Evolutionary conservation across 73 alveolate genomes (phyloP), one percentile per base, ranked within the genome.

Genomic region (Paramecium sonneborni): DNA sequence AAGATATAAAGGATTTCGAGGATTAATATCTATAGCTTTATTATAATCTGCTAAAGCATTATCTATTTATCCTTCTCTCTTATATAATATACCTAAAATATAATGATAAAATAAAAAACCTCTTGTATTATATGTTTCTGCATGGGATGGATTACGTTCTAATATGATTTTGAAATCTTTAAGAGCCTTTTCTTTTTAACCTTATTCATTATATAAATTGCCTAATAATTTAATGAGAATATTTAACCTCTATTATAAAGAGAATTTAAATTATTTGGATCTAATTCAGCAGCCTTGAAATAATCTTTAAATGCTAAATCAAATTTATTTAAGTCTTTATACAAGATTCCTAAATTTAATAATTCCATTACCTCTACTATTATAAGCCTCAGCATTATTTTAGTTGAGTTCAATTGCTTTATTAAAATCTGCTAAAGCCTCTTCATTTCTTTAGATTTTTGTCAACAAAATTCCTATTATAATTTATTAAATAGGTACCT

Each of bases 221-320:
- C 86, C 86, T 72, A 34, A 0, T 1, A 9, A 0, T 72, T 35
- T 8, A 72, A 72, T 12, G n/a, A 28, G 24, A 15, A 38, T 32
- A n/a, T n/a, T n/a, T n/a, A n/a, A 72, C 86, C 86, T 72, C 86
- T 72, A n/a, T 72, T 32, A 34, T 72, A 32, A 72, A 26, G 43
- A 72, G 86, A 32, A n/a, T 28, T 21, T 1, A 39, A 3, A 32
- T 26, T 0, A 1, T 72, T 14, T 6, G 55, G 62, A 35, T 72
- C 18, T 7, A 72, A 18, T n/a, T 72, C 57, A 35, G 43, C 11
- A 38, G 86, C 86, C 6, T 28, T 72, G 10, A 11, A 15, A 38
- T 35, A 32, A 15, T 72, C 55, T 15, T 35, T 7, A 32, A 72
- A 32, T 20, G 86, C 86, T 38, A 30, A 23, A 8, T 72, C 67